Conservation (phyloP, 768 basidiomycete species). For the Leucosporidium creatinivorum region DNA sequence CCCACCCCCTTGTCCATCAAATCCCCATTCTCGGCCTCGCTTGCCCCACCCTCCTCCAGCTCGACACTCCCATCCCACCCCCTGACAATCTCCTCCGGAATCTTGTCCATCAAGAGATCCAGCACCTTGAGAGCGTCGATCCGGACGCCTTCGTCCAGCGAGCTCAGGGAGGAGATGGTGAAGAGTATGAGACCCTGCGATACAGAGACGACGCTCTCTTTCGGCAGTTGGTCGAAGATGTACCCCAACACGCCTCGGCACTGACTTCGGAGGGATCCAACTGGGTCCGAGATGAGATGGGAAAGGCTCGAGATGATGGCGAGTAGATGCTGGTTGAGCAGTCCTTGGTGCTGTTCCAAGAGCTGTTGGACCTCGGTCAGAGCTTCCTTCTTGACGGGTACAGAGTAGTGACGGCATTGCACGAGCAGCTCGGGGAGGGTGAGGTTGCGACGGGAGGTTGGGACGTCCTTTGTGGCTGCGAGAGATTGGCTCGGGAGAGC, state of each 20-base stretch:
- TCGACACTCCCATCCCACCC: conserved; percentile 50
- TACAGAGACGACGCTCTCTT: conserved; percentile 45
- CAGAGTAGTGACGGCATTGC: conserved; percentile 76
- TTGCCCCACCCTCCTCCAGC: conserved; percentile 5
- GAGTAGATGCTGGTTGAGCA: conserved; percentile 43
- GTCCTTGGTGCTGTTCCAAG: conserved; percentile 54
- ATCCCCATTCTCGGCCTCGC: conserved; percentile 5
- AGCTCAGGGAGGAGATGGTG: conserved; percentile 79
- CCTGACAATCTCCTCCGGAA: conserved; percentile 59
- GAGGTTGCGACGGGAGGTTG: conserved; percentile 68
- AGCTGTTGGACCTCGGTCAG: conserved; percentile 48
- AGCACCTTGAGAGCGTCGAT: conserved; percentile 79
- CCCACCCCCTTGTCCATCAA: conserved; percentile 9
- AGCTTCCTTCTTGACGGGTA: conserved; percentile 64
- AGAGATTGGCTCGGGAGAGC: conserved; percentile 81
- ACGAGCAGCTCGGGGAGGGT: conserved; percentile 67
- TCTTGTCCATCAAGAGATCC: conserved; percentile 61
- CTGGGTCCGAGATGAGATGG: conserved; percentile 77
- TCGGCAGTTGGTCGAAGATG: conserved; percentile 1
- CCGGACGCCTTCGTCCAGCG: conserved; percentile 91
- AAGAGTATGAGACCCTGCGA: conserved; percentile 70
- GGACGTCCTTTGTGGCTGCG: conserved; percentile 49
- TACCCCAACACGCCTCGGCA: background rate
- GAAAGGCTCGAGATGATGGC: conserved; percentile 37
- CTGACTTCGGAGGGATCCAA: background rate